A percentile compares a stretch with the other conserved stretches of the same genome.
Conservation (phyloP, 2,329 filamentous ascomycete species). For the Neocucurbitaria cava region DNA sequence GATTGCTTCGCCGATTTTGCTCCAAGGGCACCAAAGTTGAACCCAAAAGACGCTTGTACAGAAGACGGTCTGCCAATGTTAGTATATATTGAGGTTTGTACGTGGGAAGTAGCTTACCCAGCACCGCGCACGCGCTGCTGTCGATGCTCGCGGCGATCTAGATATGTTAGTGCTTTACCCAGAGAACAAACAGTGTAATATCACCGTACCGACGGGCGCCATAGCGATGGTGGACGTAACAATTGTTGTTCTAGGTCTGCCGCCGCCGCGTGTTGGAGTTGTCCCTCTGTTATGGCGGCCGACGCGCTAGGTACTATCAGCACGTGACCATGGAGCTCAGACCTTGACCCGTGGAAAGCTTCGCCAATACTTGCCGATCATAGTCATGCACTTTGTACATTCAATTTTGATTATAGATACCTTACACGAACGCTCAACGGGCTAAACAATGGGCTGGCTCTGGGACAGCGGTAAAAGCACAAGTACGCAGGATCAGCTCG, state of each 20-base stretch:
- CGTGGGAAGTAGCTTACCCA: slow-evolving; percentile 53
- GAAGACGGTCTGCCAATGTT: slow-evolving; percentile 53
- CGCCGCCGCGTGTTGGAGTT: slow-evolving; percentile 23
- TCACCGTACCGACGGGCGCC: slow-evolving; percentile 41
- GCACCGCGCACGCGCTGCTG: slow-evolving; percentile 65
- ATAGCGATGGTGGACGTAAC: slow-evolving; percentile 31
- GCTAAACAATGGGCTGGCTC: slow-evolving; percentile 66
- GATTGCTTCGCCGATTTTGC: slow-evolving; percentile 31
- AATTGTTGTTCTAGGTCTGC: slow-evolving; percentile 15
- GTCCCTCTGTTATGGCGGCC: slow-evolving; percentile 25
- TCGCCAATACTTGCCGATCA: slow-evolving; percentile 17
- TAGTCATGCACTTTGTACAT: slow-evolving; percentile 4
- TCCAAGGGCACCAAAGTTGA: slow-evolving; percentile 42
- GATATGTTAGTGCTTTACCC: slow-evolving; percentile 5
- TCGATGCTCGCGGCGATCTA: slow-evolving; percentile 61
- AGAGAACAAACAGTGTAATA: background rate
- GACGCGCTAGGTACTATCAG: slow-evolving; percentile 19
- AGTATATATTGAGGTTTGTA: slow-evolving; percentile 15
- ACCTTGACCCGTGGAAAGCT: slow-evolving; percentile 4
- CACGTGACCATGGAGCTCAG: slow-evolving; percentile 16
- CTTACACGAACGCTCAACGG: slow-evolving; percentile 5
- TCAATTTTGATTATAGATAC: too few relatives aligned
- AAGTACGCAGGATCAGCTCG: slow-evolving; percentile 71
- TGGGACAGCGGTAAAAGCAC: slow-evolving; percentile 57
- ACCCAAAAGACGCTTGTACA: slow-evolving; percentile 59